These are phyloP conservation scores for Paralagenidium karlingii DNA, from an alignment of 352 stramenopile genomes.

Conservation along the genomic window DNA sequence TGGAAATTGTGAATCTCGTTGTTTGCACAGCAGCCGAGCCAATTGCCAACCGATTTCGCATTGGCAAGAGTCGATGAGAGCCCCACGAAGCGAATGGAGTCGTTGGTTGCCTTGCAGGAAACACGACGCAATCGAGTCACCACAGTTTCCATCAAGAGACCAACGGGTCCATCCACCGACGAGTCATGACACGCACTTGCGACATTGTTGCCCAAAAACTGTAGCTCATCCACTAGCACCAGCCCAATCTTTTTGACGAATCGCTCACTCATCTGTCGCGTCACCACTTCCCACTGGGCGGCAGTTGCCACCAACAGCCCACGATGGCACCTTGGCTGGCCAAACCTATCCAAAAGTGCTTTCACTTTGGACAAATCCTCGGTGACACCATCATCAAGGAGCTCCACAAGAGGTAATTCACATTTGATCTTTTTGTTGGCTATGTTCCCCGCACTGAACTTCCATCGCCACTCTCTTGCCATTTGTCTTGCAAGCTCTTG, in stretches of 20 bases:
- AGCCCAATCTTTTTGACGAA: conserved; percentile 74
- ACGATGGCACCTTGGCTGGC: too few species aligned
- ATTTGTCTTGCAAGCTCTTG: conserved; percentile 3
- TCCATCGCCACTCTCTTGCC: conserved; percentile 14
- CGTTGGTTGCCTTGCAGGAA: conserved; percentile 65
- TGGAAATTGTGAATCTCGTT: conserved; percentile 91
- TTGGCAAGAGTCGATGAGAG: conserved; percentile 96
- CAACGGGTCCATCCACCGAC: conserved; percentile 88
- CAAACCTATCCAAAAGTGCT: too few species aligned
- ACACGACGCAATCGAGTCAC: conserved; percentile 71
- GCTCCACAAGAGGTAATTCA: too few species aligned
- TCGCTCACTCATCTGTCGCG: conserved; percentile 72
- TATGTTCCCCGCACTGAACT: too few species aligned
- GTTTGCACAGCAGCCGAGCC: conserved; percentile 89
- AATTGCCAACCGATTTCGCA: conserved; percentile 91
- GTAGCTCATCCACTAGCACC: conserved; percentile 96
- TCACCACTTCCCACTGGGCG: conserved; percentile 98
- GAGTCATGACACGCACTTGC: too few species aligned
- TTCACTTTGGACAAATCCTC: conserved; percentile 91
- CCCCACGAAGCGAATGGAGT: conserved; percentile 85
- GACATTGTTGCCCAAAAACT: too few species aligned
- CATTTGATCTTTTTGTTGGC: too few species aligned
- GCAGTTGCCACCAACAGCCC: conserved; percentile 97
- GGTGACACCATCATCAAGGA: conserved; percentile 98
- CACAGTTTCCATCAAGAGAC: conserved; percentile 87